Conservation (phyloP, 78 protist genomes). For the Guillardia theta region DNA sequence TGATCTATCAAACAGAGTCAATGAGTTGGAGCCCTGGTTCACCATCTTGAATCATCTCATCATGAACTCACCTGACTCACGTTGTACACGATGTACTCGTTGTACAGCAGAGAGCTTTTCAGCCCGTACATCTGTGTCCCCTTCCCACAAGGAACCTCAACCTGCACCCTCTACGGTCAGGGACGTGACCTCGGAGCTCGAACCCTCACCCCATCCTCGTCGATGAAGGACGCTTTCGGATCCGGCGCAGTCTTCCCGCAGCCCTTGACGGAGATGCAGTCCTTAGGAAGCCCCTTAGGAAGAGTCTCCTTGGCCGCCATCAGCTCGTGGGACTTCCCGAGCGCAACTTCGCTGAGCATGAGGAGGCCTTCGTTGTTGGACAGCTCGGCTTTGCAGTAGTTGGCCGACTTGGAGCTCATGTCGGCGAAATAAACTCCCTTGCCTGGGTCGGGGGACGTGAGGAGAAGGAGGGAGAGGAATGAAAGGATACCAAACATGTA, state of each 20-base stretch:
- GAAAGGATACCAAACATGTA: constrained; percentile 81
- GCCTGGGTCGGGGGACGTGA: too few species aligned
- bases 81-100: constrained; percentile 76
- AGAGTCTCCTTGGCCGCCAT: neutral
- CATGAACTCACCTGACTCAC: constrained; percentile 33
- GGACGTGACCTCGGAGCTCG: neutral
- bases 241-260: neutral
- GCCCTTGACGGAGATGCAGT: neutral
- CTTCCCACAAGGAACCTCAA: neutral
- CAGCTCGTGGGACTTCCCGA: constrained; percentile 46
- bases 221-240: neutral
- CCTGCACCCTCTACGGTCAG: neutral
- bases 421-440: constrained; percentile 91
- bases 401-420: constrained; percentile 60
- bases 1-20: neutral
- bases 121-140: neutral
- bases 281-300: neutral
- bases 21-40: neutral
- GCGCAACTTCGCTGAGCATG: constrained; percentile 65
- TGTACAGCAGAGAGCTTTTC: constrained; percentile 45
- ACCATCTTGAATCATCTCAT: neutral
- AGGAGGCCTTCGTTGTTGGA: constrained; percentile 44
- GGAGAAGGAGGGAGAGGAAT: too few species aligned
- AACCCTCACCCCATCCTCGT: neutral
- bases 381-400: constrained; percentile 59